Evolutionary conservation across 2,329 filamentous ascomycete genomes (phyloP), one percentile per base, ranked within the genome.

Genomic region (Scorias spongiosa): DNA sequence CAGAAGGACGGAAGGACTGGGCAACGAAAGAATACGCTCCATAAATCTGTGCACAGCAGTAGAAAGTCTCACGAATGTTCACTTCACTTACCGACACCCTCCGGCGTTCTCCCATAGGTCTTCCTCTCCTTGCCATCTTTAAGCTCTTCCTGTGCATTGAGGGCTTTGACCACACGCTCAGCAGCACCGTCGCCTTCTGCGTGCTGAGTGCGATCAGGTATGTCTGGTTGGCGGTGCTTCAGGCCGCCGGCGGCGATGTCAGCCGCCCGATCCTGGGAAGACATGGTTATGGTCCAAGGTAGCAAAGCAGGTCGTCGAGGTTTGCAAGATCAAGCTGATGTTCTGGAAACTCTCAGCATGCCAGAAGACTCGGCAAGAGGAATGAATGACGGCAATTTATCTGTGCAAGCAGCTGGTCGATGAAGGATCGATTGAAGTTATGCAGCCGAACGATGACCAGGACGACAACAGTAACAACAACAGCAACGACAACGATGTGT

Each of bases 21-120:
- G 38, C 14, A 40, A 4, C 17, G 5, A 28, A 40, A 40, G 11
- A n/a, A 17, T n/a, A 17, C 17, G 34, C 17, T n/a, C 6, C 17
- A 37, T 37, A n/a, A 11, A 17, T 20, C 38, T 17, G 14, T 40
- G 11, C 18, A 28, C 18, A 40, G 38, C 20, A 40, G 14, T 17
- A 28, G 5, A 12, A 18, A 28, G 11, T 15, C 14, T 40, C 15
- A 12, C 32, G 32, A 40, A 11, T 14, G 38, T 20, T 11, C 12
- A 28, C 11, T 15, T 20, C 5, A 18, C 38, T 40, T 40, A 95
- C 89, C 79, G 66, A 77, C 93, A 57, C 89, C 89, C 66, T 88
- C 83, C 28, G 85, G 85, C 11, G 89, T 95, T 51, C 88, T 80
- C 44, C 89, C 89, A 70, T 84, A 94, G 0, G 87, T 94, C 70